A percentile compares a stretch with the other conserved stretches of the same genome.
Conservation (phyloP, 139 green algal genomes). For the Penium margaritaceum region DNA sequence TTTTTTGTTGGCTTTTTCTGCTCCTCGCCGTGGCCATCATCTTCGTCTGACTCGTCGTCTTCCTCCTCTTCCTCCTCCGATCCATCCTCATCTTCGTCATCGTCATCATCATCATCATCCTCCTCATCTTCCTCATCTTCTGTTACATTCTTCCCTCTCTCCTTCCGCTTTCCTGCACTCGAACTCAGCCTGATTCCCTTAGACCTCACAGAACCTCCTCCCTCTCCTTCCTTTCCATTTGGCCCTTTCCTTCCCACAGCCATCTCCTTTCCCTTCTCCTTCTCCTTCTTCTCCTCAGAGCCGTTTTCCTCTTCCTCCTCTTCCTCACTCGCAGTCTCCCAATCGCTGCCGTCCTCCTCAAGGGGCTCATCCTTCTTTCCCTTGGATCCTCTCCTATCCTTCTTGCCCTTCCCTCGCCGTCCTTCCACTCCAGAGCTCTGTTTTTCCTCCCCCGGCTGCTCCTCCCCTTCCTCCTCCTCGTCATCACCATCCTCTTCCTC, state of each 20-base stretch:
- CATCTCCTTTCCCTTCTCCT: background rate
- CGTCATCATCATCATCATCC: slow-evolving; percentile 21
- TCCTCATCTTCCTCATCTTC: slow-evolving; percentile 29
- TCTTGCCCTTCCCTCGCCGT: background rate
- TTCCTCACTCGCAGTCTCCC: slow-evolving; percentile 31
- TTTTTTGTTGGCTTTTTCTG: slow-evolving; percentile 32
- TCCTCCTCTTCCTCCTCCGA: slow-evolving; percentile 38
- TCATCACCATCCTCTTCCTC: slow-evolving; percentile 7
- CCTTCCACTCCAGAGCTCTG: slow-evolving; percentile 16
- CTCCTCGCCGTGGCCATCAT: slow-evolving; percentile 32
- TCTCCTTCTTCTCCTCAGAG: background rate
- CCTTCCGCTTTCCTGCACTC: background rate
- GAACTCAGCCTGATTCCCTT: background rate
- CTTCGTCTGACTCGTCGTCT: slow-evolving; percentile 37
- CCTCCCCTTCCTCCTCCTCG: slow-evolving; percentile 7
- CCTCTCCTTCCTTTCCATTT: background rate
- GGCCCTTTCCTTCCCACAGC: background rate
- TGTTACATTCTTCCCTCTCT: slow-evolving; percentile 25
- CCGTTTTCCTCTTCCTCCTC: slow-evolving; percentile 25
- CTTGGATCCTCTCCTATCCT: background rate
- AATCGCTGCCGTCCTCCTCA: slow-evolving; percentile 23
- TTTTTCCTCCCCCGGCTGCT: slow-evolving; percentile 9
- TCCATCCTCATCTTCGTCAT: slow-evolving; percentile 29
- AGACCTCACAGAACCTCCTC: background rate
- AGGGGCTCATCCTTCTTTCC: background rate